Percentiles rank a stretch among this genome's conserved stretches.
Evolutionary conservation across 139 green algal genomes (phyloP).

Genomic region (Asterochloris sp.): DNA sequence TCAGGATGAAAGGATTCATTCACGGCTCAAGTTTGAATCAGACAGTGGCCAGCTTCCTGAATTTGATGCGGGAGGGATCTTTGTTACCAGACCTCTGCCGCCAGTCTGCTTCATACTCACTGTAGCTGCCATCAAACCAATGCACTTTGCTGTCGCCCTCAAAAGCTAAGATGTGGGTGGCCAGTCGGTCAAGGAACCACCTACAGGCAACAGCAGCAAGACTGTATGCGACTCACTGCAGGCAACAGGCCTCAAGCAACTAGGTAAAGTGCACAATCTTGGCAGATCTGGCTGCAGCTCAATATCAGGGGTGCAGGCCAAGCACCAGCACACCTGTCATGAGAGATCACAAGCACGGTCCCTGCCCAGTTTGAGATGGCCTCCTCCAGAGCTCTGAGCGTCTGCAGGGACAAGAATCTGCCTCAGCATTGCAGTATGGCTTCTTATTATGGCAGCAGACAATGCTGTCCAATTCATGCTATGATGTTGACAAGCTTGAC

Average conservation of each 20-base stretch:
- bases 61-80: constrained; percentile 74
- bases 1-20: no score
- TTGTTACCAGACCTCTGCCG: constrained; percentile 35
- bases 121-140: constrained; percentile 69
- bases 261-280: no score
- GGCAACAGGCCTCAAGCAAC: constrained; percentile 27
- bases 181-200: constrained; percentile 74
- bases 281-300: no score
- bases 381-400: constrained; percentile 62
- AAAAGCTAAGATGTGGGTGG: constrained; percentile 84
- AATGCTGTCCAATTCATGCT: no score
- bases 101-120: constrained; percentile 72
- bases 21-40: not conserved
- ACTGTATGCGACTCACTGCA: not conserved
- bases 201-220: not conserved
- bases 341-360: constrained; percentile 64
- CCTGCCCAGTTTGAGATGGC: constrained; percentile 68
- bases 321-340: constrained; percentile 54
- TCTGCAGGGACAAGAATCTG: constrained; percentile 31
- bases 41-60: constrained; percentile 58
- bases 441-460: no score
- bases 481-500: no score
- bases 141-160: constrained; percentile 70
- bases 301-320: constrained; percentile 57
- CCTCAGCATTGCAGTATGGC: no score